Base-by-base conservation (phyloP, 2,329 filamentous ascomycete species). In the Penicillium sp. region DNA sequence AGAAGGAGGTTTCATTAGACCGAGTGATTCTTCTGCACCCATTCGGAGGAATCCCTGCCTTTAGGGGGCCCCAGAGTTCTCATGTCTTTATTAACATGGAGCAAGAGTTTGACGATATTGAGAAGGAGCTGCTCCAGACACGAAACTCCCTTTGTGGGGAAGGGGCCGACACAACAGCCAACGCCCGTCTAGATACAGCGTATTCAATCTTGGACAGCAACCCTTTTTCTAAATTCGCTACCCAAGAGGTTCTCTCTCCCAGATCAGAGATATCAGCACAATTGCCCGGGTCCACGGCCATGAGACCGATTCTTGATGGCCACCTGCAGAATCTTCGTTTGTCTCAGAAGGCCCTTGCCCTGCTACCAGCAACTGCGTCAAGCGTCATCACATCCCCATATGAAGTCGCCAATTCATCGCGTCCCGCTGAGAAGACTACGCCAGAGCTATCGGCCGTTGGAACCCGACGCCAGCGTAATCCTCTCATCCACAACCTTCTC, bases 51-150 rank as follows among this genome's bases (percentile, higher is more conserved):
- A 91, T 92, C 44, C 94, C 94, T 0, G 80, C 90, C 56, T 70
- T 81, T 65, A 75, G 81, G 70, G 72, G 82, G 61, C 77, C 82
- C 43, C 76, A 88, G 73, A 63, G 84, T 81, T 49, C 89, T 2
- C 89, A 94, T 69, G 84, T 94, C 7, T 97, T 97, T 69, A 84
- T 99, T 69, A 99, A 99, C 65, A 81, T 99, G 54, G 89, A 95
- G 68, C 92, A 97, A 68, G 93, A 99, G 69, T 96, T 89, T 62
- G 78, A 83, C 1, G 77, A 82, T 25, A 87, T 96, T 47, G 80
- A 84, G 57, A 73, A 81, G 15, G 83, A 91, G 62, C 78, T 96
- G 4, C 66, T 69, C 27, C 66, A 69, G 42, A 64, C 63, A 22
- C 64, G 63, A 47, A 49, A 56, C n/a, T 63, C 64, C 7, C 51